These are phyloP conservation scores for Penicillium griseofulvum DNA, from an alignment of 2,329 filamentous ascomycete species.

Conservation along the genomic window DNA sequence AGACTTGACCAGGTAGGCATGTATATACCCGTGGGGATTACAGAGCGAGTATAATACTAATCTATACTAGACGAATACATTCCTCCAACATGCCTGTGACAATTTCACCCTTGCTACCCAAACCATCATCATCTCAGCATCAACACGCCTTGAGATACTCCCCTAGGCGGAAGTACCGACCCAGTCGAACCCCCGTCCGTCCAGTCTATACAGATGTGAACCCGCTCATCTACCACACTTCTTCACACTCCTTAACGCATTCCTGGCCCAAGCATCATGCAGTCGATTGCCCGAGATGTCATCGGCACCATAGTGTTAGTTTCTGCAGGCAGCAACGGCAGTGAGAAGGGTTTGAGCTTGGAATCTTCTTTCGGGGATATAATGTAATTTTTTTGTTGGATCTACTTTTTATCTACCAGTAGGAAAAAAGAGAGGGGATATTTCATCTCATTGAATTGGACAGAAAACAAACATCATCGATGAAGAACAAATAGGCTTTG, in stretches of 20 bases:
- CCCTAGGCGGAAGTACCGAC: conserved; percentile 6
- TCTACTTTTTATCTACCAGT: neutral
- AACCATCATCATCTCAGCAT: neutral
- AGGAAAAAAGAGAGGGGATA: neutral
- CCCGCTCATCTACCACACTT: conserved; percentile 19
- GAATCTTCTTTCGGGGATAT: neutral
- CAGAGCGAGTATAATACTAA: neutral
- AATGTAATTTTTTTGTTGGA: too few relatives aligned
- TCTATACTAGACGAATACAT: neutral
- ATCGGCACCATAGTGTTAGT: conserved; percentile 4
- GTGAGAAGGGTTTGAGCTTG: neutral
- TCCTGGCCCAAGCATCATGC: conserved; percentile 17
- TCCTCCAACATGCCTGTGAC: neutral
- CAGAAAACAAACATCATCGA: neutral
- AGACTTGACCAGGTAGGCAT: neutral
- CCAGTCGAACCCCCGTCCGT: conserved; percentile 2
- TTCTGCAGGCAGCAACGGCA: neutral
- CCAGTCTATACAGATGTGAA: conserved; percentile 23
- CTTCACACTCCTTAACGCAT: conserved; percentile 25
- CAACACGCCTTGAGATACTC: conserved; percentile 3
- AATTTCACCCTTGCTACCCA: neutral
- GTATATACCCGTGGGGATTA: too few relatives aligned
- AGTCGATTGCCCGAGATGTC: conserved; percentile 19
- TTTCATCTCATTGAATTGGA: neutral
- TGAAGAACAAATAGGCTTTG: neutral